Evolutionary conservation across 306 rosid genomes (phyloP).

Genomic region (Biancaea sappan): DNA sequence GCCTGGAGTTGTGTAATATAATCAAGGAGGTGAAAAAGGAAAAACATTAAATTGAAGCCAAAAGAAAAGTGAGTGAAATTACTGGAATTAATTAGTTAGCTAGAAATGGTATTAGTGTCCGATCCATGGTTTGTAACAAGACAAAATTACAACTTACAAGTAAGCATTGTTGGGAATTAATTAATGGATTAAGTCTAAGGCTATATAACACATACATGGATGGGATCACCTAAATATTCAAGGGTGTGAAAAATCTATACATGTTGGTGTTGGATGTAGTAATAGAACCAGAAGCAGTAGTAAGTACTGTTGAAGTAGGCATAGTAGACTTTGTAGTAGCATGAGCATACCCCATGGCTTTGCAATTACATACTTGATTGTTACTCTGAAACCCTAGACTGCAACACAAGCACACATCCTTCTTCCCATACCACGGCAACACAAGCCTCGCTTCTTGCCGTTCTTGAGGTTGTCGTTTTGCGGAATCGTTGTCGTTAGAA

Average conservation of each 20-base stretch:
- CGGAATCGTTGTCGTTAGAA: not conserved
- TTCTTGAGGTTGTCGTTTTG: too few species aligned
- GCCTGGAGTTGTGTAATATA: too few species aligned
- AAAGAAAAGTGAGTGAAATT: too few species aligned
- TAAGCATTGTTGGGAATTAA: not conserved
- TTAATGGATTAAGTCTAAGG: too few species aligned
- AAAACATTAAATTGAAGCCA: too few species aligned
- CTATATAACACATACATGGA: too few species aligned
- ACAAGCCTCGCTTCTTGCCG: slow-evolving; percentile 20
- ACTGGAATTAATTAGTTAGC: too few species aligned
- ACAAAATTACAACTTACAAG: not conserved
- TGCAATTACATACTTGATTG: slow-evolving; percentile 49
- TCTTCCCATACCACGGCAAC: slow-evolving; percentile 36
- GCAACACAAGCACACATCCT: slow-evolving; percentile 49
- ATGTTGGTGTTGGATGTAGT: slow-evolving; percentile 22
- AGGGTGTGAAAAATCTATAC: slow-evolving; percentile 47
- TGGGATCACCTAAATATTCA: slow-evolving; percentile 49
- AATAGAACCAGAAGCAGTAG: not conserved
- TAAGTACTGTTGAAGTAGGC: too few species aligned
- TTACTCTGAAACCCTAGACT: slow-evolving; percentile 50
- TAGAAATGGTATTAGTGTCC: too few species aligned
- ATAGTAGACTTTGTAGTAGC: not conserved
- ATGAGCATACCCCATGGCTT: slow-evolving; percentile 19
- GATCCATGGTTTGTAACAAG: not conserved
- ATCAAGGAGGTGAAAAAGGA: too few species aligned